Conservation (phyloP, 305 asterid species). For the Fraxinus angustifolia region DNA sequence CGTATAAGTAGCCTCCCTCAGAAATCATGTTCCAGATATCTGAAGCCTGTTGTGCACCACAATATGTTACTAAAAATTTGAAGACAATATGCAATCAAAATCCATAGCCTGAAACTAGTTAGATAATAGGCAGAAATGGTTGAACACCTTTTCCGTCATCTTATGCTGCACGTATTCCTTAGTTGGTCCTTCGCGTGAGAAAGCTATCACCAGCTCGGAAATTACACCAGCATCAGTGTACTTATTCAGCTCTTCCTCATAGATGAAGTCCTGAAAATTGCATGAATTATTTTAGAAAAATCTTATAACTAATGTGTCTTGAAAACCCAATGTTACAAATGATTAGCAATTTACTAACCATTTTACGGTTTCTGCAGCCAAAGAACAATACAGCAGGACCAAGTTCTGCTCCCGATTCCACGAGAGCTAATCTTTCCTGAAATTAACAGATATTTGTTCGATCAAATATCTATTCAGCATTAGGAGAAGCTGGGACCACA, state of each 20-base stretch:
- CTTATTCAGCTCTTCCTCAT: slow-evolving; percentile 68
- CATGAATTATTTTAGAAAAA: slow-evolving; percentile 2
- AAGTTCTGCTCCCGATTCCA: slow-evolving; percentile 81
- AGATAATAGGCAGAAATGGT: background rate
- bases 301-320: background rate
- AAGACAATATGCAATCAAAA: background rate
- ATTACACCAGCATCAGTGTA: slow-evolving; percentile 65
- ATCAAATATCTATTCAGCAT: background rate
- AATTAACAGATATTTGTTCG: slow-evolving; percentile 12
- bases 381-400: slow-evolving; percentile 84
- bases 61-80: background rate
- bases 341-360: slow-evolving; percentile 46
- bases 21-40: slow-evolving; percentile 84
- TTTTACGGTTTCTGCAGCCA: slow-evolving; percentile 87
- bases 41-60: slow-evolving; percentile 51
- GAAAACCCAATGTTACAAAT: background rate
- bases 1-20: slow-evolving; percentile 79
- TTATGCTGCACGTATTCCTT: slow-evolving; percentile 96
- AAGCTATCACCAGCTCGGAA: slow-evolving; percentile 84
- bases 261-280: slow-evolving; percentile 71
- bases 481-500: background rate
- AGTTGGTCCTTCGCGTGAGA: slow-evolving; percentile 81
- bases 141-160: slow-evolving; percentile 70
- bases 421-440: slow-evolving; percentile 91
- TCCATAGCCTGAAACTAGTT: background rate